Evolutionary conservation across 345 rosid species (phyloP).

Genomic region (Sisymbrium altissimum): DNA sequence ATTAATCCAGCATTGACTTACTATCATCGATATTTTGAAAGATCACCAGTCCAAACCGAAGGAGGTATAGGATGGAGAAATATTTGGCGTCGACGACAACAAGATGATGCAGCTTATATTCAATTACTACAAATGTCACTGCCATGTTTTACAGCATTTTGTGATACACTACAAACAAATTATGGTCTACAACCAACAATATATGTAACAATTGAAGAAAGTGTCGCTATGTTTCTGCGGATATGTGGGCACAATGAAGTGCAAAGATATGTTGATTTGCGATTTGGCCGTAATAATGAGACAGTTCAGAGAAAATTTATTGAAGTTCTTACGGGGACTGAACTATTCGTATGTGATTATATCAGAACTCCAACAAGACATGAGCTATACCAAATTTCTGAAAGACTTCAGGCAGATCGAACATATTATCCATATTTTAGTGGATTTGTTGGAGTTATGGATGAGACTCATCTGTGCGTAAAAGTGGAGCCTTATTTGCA

Average conservation of each 20-base stretch:
- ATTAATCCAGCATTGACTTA: background rate
- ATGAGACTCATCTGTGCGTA: background rate
- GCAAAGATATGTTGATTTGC: background rate
- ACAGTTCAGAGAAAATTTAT: background rate
- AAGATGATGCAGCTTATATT: background rate
- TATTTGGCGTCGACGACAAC: background rate
- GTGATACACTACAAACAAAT: background rate
- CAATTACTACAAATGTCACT: background rate
- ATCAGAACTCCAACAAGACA: background rate
- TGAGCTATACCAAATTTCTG: background rate
- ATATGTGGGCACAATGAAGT: background rate
- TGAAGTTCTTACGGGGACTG: background rate
- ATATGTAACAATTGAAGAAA: no score
- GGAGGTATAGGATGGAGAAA: background rate
- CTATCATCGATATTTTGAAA: no score
- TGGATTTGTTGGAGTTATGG: no score
- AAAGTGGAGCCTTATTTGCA: background rate
- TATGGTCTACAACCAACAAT: background rate
- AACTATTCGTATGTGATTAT: background rate
- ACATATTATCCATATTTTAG: background rate
- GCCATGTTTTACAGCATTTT: background rate
- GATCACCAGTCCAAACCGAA: background rate
- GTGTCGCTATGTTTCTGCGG: no score
- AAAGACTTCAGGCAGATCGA: background rate
- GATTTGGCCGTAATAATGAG: background rate